Conservation (phyloP, 2,329 filamentous ascomycete species). For the Diaporthe longicolla region DNA sequence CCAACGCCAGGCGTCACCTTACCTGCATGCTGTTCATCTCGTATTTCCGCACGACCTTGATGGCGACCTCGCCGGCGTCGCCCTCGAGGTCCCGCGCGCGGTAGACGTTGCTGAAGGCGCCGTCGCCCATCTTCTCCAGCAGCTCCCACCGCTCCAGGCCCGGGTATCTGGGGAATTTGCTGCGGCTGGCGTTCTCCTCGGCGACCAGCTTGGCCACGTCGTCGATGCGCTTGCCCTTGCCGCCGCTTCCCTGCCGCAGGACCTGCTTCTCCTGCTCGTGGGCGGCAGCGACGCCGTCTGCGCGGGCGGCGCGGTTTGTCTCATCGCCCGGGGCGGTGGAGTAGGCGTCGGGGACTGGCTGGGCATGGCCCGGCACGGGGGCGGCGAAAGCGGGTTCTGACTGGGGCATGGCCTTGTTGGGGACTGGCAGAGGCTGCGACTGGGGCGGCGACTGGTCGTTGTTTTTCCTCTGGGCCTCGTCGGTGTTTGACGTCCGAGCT, state of each 20-base stretch:
- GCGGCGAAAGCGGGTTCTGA: constrained; percentile 60
- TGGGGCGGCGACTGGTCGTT: constrained; percentile 65
- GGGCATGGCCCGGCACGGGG: constrained; percentile 62
- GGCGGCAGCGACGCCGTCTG: constrained; percentile 74
- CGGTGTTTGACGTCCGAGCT: constrained; percentile 75
- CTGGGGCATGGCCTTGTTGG: constrained; percentile 64
- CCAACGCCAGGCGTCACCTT: constrained; percentile 61
- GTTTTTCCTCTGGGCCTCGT: constrained; percentile 67
- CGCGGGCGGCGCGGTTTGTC: constrained; percentile 78
- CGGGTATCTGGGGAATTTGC: constrained; percentile 88
- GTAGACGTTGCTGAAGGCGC: constrained; percentile 99
- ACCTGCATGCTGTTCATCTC: constrained; percentile 99
- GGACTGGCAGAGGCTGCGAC: constrained; percentile 66
- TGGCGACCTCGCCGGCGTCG: constrained; percentile 85
- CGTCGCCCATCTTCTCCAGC: constrained; percentile 97
- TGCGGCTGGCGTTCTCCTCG: constrained; percentile 89
- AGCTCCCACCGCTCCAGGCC: constrained; percentile 89
- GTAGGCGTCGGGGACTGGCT: constrained; percentile 68
- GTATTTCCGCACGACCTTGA: constrained; percentile 98
- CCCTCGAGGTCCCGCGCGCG: constrained; percentile 83
- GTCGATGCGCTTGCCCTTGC: constrained; percentile 63
- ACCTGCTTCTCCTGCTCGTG: constrained; percentile 74
- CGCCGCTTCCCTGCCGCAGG: constrained; percentile 48
- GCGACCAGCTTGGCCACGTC: constrained; percentile 88
- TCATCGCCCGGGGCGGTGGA: constrained; percentile 72